These are phyloP conservation scores for Anaeromyces robustus DNA, from an alignment of 192 early-diverging fungal genomes.

Conservation along the genomic window DNA sequence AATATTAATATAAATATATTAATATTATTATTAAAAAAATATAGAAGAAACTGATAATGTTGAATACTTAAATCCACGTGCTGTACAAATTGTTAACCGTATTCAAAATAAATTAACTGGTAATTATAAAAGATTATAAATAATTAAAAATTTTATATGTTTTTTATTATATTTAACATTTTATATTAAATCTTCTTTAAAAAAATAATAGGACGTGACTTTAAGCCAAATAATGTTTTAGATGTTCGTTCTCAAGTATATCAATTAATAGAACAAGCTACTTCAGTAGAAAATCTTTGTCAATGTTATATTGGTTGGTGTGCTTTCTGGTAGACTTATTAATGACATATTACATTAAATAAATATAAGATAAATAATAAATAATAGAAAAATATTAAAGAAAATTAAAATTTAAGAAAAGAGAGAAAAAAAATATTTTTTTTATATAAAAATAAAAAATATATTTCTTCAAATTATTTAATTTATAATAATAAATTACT, in stretches of 20 bases:
- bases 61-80: conserved; percentile 57
- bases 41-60: conserved; percentile 22
- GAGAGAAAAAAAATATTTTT: too few species aligned
- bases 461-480: too few species aligned
- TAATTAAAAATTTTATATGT: conserved; percentile 1
- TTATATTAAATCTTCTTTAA: too few species aligned
- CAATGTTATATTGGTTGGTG: conserved; percentile 56
- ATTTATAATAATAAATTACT: too few species aligned
- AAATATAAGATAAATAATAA: too few species aligned
- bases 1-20: too few species aligned
- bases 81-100: conserved; percentile 69
- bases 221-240: conserved; percentile 59
- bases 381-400: too few species aligned
- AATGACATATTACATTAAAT: too few species aligned
- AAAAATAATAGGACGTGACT: conserved; percentile 56
- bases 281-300: conserved; percentile 75
- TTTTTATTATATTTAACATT: too few species aligned
- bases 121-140: conserved; percentile 2
- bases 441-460: too few species aligned
- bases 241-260: conserved; percentile 77
- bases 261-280: conserved; percentile 76
- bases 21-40: too few species aligned
- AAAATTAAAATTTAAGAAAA: too few species aligned
- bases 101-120: conserved; percentile 86
- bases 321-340: conserved; percentile 20